Percentiles rank a stretch among this genome's conserved stretches.
Conservation (phyloP, 2,329 filamentous ascomycete species). For the Pyrenophora graminea region DNA sequence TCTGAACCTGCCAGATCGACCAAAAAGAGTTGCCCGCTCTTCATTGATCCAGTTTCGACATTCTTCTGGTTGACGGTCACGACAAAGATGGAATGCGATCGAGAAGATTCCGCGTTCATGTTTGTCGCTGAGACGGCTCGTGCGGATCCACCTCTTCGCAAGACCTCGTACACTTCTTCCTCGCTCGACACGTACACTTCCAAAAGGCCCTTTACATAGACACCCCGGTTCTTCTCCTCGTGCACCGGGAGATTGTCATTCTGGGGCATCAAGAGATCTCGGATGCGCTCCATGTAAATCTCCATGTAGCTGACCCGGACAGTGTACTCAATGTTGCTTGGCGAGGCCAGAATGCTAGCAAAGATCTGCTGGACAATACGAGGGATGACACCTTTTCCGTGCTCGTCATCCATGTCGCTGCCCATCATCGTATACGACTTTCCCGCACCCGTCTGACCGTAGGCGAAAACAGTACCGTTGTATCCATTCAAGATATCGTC, state of each 20-base stretch:
- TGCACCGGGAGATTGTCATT: conserved; percentile 98
- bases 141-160: conserved; percentile 87
- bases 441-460: conserved; percentile 96
- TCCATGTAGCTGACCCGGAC: conserved; percentile 99
- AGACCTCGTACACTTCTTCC: conserved; percentile 94
- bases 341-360: conserved; percentile 87
- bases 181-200: conserved; percentile 97
- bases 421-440: conserved; percentile 99
- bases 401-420: conserved; percentile 87
- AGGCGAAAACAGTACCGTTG: conserved; percentile 98
- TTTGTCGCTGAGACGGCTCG: conserved; percentile 95
- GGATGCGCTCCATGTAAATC: conserved; percentile 99
- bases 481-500: conserved; percentile 99
- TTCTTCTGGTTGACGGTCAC: conserved; percentile 98
- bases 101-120: conserved; percentile 98
- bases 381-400: conserved; percentile 90
- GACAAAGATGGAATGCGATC: conserved; percentile 97
- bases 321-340: conserved; percentile 96
- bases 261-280: conserved; percentile 86
- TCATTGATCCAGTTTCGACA: conserved; percentile 90
- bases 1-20: conserved; percentile 98
- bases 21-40: conserved; percentile 94
- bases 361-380: conserved; percentile 98
- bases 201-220: conserved; percentile 92
- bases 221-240: conserved; percentile 93